Evolutionary conservation across 2,329 filamentous ascomycete species (phyloP), one percentile per base, ranked within the genome.

Genomic region (Cladorrhinum sp.): DNA sequence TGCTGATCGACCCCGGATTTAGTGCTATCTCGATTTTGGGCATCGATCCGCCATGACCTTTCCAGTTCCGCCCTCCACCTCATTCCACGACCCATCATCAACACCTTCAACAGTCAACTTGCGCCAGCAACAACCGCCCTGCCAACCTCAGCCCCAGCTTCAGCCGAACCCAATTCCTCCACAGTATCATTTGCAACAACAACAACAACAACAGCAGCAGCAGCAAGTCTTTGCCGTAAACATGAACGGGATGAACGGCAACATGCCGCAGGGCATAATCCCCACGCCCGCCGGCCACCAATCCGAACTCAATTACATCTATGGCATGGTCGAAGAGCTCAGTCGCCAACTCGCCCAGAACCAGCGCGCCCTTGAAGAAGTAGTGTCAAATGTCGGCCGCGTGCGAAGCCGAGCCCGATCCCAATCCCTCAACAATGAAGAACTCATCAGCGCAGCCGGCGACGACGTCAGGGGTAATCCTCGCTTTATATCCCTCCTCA

Each of bases 211-310:
- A n/a, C n/a, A n/a, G n/a, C n/a, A n/a, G n/a, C n/a, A n/a, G n/a
- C 21, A 16, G 8, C 67, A 67, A 59, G 57, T 61, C 54, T 52
- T 62, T 30, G 59, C 61, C 60, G 18, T 18, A 46, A 46, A 46
- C 61, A 82, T 82, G 79, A 82, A 82, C 70, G 79, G 79, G 63
- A 76, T 80, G 69, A 82, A 81, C 66, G 79, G 79, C 68, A 78
- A 76, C 67, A 76, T 80, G 74, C 73, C 76, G 26, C 78, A 77
- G 62, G 79, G 66, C 55, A 75, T 77, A 71, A 70, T 81, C 60
- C 85, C 86, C 14, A 86, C 83, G 16, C 86, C 86, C n/a, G 86
- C 86, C 18, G 86, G 85, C 53, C 86, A 89, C 71, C 85, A 88
- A 72, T 82, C 85, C 57, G 86, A 89, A 73, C 80, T 89, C 62